Evolutionary conservation across 1,284 basidiomycete genomes (phyloP), one percentile per base, ranked within the genome.

Genomic region (Puccinia coronata): DNA sequence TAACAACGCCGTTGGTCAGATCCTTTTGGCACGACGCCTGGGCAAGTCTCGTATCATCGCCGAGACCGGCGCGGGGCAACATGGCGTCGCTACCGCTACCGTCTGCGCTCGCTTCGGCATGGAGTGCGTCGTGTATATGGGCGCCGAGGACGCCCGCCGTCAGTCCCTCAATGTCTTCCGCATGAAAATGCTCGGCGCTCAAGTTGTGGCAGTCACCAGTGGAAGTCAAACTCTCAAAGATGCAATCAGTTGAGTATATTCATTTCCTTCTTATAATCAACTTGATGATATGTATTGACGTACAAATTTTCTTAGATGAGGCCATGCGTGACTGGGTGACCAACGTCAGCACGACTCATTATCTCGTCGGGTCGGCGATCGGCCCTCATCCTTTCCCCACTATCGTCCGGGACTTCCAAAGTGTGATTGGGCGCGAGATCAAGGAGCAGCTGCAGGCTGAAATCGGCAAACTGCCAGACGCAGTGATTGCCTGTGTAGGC

Each of bases 331-430:
- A 98, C 87, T 99, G 97, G 97, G 96, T 99, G 31, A 96, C 96
- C 65, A 96, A 98, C 87, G 90, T 99, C 82, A 80, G 83, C 70
- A 87, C 84, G 25, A 98, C 96, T 1, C 95, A 99, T 88, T 99
- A 98, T 88, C 91, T 98, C 83, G 94, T 99, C 83, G 97, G 97
- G 53, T 98, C 95, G 31, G 95, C 92, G 41, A 98, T 99, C 83
- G 97, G 97, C 8, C 97, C 97, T n/a, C 96, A 98, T 87, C 97
- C 97, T 0, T 99, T 99, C 91, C 97, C 97, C 0, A 98, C 96
- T 43, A 94, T 99, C 82, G 96, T 99, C 67, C 92, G 96, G 78
- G 97, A 99, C 87, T 98, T 97, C 90, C 97, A 99, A 87, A 91
- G 92, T 83, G 90, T 99, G 71, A 99, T 99, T 83, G 93, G 96